phyloP scores from a whole-genome alignment of 2,329 filamentous ascomycete genomes.

The Botrytis pseudocinerea region DNA sequence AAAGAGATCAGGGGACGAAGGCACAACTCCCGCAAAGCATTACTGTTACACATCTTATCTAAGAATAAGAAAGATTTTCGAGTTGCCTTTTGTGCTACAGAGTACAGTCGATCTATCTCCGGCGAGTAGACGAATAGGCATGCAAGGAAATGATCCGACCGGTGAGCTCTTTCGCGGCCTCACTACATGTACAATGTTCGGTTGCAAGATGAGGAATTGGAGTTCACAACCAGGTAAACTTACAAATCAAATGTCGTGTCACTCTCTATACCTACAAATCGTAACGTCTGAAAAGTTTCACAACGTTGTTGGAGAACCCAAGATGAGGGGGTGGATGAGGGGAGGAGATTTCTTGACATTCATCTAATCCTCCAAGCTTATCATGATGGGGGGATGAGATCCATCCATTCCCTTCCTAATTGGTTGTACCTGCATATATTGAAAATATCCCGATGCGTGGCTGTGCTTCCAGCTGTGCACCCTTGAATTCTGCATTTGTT shows the following conservation, averaged over 20 bases:
- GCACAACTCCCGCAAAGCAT: not conserved
- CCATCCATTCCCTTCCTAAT: not conserved
- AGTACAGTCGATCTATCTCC: not conserved
- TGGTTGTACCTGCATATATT: slow-evolving; percentile 24
- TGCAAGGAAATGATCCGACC: not conserved
- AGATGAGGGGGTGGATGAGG: slow-evolving; percentile 5
- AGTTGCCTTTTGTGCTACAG: not conserved
- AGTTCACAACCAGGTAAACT: not conserved
- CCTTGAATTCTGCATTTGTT: slow-evolving; percentile 10
- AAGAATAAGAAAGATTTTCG: not conserved
- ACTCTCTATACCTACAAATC: not conserved
- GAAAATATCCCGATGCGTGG: slow-evolving; percentile 11
- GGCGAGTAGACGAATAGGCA: slow-evolving; percentile 1
- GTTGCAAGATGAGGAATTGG: not conserved
- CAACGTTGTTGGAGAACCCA: not conserved
- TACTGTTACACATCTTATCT: not conserved
- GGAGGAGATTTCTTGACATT: not conserved
- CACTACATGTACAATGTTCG: not conserved
- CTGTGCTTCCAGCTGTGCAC: slow-evolving; percentile 14
- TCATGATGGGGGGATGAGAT: not conserved
- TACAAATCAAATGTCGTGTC: not conserved
- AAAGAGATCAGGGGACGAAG: not conserved
- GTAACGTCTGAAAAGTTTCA: slow-evolving; percentile 11
- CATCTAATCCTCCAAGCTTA: not conserved
- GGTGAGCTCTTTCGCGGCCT: slow-evolving; percentile 4